Percentiles rank a stretch among this genome's conserved stretches.
Conservation (phyloP, 441 rosid species). For the Manihot esculenta region DNA sequence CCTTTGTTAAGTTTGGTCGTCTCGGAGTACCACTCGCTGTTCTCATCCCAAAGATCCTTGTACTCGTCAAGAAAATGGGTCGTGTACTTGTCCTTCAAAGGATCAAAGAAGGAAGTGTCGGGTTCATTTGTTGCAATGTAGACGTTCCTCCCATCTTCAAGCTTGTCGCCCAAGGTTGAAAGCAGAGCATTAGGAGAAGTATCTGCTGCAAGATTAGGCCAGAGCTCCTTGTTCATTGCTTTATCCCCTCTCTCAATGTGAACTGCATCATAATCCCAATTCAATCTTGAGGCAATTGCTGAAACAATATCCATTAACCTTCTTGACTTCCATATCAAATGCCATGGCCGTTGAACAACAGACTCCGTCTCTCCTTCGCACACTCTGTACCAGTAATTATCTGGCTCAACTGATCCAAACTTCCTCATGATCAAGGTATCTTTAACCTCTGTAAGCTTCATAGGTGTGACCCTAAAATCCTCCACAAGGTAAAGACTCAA, state of each 20-base stretch:
- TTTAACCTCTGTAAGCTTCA: slow-evolving; percentile 64
- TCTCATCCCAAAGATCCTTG: slow-evolving; percentile 82
- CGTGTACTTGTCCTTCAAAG: slow-evolving; percentile 73
- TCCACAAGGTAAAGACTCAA: slow-evolving; percentile 67
- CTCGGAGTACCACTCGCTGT: slow-evolving; percentile 87
- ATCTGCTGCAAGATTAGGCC: slow-evolving; percentile 83
- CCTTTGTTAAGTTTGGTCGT: slow-evolving; percentile 82
- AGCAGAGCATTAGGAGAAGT: slow-evolving; percentile 74
- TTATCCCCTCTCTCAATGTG: slow-evolving; percentile 87
- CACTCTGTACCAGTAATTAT: slow-evolving; percentile 92
- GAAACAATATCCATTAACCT: slow-evolving; percentile 88
- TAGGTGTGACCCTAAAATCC: slow-evolving; percentile 64
- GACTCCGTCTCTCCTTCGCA: slow-evolving; percentile 95
- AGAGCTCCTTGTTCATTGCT: slow-evolving; percentile 66
- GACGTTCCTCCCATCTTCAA: slow-evolving; percentile 75
- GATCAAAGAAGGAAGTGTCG: slow-evolving; percentile 60
- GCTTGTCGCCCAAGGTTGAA: slow-evolving; percentile 58
- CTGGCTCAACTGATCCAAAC: slow-evolving; percentile 87
- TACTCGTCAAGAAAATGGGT: slow-evolving; percentile 82
- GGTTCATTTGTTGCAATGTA: slow-evolving; percentile 86
- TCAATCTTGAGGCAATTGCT: slow-evolving; percentile 63
- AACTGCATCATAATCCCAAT: slow-evolving; percentile 90
- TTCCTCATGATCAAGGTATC: slow-evolving; percentile 81
- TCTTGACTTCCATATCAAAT: slow-evolving; percentile 84
- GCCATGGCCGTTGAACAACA: slow-evolving; percentile 78